These are phyloP conservation scores for Plasmodium sp. DNA, from an alignment of 169 alveolate genomes.

Conservation along the genomic window DNA sequence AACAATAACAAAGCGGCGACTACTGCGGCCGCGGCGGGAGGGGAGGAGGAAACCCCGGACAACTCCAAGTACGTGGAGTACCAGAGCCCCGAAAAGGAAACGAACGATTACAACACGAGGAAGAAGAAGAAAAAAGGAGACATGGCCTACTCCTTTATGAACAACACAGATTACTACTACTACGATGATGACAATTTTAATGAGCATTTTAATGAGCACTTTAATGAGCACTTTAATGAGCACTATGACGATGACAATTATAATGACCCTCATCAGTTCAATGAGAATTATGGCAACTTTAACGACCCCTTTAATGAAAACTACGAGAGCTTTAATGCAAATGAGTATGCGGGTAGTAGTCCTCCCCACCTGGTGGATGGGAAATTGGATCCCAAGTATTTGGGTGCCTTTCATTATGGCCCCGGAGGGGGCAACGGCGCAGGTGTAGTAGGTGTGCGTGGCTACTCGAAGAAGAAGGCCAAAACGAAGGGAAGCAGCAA, in stretches of 20 bases:
- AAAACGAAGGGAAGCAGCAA: not conserved
- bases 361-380: not conserved
- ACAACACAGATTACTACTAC: slow-evolving; percentile 17
- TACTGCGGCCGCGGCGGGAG: not conserved
- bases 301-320: not conserved
- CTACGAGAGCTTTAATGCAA: not conserved
- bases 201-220: not conserved
- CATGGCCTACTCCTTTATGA: not conserved
- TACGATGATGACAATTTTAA: slow-evolving; percentile 12
- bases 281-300: not conserved
- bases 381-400: not conserved
- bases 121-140: slow-evolving; percentile 36
- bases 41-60: not conserved
- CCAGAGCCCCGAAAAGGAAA: slow-evolving; percentile 21
- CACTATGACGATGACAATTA: not conserved
- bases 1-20: not conserved
- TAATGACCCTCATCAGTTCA: not conserved
- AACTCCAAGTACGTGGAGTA: not conserved
- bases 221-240: not conserved
- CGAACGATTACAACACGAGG: slow-evolving; percentile 32
- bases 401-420: not conserved
- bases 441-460: not conserved
- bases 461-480: not conserved
- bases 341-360: not conserved
- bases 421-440: not conserved